A percentile compares a stretch with the other conserved stretches of the same genome.
phyloP scores from a whole-genome alignment of 345 rosid species.

The Melaleuca quinquenervia region DNA sequence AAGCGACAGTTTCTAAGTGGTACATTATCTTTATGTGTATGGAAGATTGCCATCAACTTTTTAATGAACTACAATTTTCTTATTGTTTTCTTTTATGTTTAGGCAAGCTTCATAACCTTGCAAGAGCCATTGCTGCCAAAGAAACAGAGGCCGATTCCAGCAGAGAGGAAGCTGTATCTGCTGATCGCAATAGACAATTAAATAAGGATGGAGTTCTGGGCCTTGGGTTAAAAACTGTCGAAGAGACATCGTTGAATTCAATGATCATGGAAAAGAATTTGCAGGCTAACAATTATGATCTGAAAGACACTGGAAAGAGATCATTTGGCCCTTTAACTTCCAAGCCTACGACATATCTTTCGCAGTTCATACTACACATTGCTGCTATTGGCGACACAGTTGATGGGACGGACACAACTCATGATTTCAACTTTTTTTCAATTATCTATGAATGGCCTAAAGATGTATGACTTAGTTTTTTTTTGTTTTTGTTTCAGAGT shows the following conservation, averaged over 20 bases:
- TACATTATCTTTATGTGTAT: slow-evolving; percentile 13
- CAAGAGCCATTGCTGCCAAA: slow-evolving; percentile 92
- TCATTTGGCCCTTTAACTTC: slow-evolving; percentile 67
- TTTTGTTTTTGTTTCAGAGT: not conserved
- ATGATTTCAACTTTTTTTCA: slow-evolving; percentile 96
- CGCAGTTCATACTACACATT: slow-evolving; percentile 87
- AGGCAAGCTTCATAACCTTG: slow-evolving; percentile 97
- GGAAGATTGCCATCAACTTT: not conserved
- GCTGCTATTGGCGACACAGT: slow-evolving; percentile 99
- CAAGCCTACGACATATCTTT: slow-evolving; percentile 74
- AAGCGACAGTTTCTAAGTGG: slow-evolving; percentile 97
- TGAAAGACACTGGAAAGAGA: slow-evolving; percentile 67
- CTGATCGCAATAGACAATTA: slow-evolving; percentile 25
- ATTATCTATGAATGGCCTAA: slow-evolving; percentile 95
- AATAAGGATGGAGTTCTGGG: slow-evolving; percentile 84
- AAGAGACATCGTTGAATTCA: slow-evolving; percentile 34
- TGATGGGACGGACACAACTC: slow-evolving; percentile 97
- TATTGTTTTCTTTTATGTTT: slow-evolving; percentile 10
- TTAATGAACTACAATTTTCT: not conserved
- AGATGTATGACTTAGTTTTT: slow-evolving; percentile 56
- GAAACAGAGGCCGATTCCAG: slow-evolving; percentile 46
- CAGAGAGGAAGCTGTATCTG: slow-evolving; percentile 33
- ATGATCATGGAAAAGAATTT: slow-evolving; percentile 28
- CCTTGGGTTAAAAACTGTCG: slow-evolving; percentile 63
- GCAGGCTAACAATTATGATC: slow-evolving; percentile 45